Conservation (phyloP, 1,284 basidiomycete species). For the Inonotus obliquus region DNA sequence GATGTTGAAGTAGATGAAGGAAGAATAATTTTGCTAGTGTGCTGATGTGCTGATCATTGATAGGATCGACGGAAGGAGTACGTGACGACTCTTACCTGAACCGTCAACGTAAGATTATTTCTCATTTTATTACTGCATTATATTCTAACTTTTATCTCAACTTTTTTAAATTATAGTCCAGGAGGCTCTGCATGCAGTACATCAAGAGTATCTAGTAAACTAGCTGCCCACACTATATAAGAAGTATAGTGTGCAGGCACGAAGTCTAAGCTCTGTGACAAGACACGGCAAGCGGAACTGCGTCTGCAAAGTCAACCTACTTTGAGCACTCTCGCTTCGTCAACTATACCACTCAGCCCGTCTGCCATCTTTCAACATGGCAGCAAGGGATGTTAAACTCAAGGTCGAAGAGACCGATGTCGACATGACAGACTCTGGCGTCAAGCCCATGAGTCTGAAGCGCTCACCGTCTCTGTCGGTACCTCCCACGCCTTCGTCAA, state of each 20-base stretch:
- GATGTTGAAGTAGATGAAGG: background rate
- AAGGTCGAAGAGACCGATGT: conserved; percentile 1
- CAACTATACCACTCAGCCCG: background rate
- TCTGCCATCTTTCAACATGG: background rate
- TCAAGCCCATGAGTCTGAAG: background rate
- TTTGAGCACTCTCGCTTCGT: background rate
- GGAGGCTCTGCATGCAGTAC: background rate
- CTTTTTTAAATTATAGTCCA: background rate
- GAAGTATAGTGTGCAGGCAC: background rate
- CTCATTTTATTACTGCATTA: background rate
- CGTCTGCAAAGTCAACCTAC: background rate
- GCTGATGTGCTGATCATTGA: background rate
- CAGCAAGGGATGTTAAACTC: background rate
- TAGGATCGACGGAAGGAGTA: background rate
- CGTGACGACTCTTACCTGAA: background rate
- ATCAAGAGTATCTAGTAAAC: background rate
- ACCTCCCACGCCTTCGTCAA: background rate
- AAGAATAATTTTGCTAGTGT: background rate
- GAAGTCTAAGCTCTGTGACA: background rate
- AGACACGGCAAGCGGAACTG: background rate
- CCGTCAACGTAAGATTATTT: conserved; percentile 2
- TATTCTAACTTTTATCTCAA: background rate
- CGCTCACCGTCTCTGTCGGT: conserved; percentile 5
- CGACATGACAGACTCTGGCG: background rate
- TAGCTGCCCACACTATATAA: background rate